Percentiles rank a stretch among this genome's conserved stretches.
These are phyloP conservation scores for Lasiosphaeria ovina DNA, from an alignment of 495 filamentous ascomycete species.

Conservation along the genomic window DNA sequence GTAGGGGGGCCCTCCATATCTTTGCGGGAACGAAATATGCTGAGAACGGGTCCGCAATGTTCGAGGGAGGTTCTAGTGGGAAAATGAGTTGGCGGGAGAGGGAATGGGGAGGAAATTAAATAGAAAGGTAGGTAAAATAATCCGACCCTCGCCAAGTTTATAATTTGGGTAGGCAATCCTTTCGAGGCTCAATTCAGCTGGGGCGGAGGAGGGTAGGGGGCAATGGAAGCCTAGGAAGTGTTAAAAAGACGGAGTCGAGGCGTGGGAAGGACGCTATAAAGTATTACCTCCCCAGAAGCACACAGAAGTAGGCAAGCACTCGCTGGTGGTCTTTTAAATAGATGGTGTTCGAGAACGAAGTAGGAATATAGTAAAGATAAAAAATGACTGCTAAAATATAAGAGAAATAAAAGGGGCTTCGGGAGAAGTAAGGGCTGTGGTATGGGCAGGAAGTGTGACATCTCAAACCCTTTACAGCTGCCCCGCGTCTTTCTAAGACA, in stretches of 20 bases:
- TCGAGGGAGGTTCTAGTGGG: neutral
- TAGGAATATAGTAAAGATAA: neutral
- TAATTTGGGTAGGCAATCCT: neutral
- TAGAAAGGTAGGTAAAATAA: neutral
- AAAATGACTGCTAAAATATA: neutral
- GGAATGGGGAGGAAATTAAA: neutral
- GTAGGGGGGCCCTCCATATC: neutral
- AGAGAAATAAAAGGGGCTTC: neutral
- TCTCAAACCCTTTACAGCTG: neutral
- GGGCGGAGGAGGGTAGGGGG: neutral
- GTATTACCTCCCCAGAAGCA: neutral
- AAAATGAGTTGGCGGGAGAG: neutral
- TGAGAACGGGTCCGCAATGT: neutral
- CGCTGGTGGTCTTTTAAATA: neutral
- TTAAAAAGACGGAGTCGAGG: neutral
- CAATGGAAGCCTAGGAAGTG: neutral
- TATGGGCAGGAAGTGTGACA: no score
- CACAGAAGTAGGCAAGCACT: no score
- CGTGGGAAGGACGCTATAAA: neutral
- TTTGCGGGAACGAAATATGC: neutral
- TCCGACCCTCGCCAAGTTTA: neutral
- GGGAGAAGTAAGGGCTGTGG: no score
- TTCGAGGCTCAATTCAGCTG: neutral
- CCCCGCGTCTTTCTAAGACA: neutral
- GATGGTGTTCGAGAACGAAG: neutral